Percentiles rank a stretch among this genome's conserved stretches.
phyloP scores from a whole-genome alignment of 495 filamentous ascomycete genomes.

The Neurospora sp. region DNA sequence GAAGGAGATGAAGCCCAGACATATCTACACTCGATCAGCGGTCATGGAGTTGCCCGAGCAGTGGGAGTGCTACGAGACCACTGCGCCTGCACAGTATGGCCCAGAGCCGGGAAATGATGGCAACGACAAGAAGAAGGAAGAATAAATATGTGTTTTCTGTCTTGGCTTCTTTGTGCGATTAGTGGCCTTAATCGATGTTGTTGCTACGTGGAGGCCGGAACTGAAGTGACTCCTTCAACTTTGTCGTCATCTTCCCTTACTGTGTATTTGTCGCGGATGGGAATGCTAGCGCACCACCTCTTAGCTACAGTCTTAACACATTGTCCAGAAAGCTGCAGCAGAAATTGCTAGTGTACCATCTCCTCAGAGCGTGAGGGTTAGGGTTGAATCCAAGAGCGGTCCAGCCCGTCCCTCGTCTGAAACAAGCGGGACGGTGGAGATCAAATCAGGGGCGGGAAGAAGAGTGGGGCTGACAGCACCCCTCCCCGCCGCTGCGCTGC shows the following conservation, averaged over 20 bases:
- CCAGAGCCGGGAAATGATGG: not conserved
- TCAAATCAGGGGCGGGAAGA: not conserved
- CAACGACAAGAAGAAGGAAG: not conserved
- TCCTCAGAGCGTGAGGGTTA: not conserved
- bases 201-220: not conserved
- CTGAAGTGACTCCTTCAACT: not conserved
- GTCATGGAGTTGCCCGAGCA: not conserved
- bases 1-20: slow-evolving; percentile 2
- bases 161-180: too few relatives aligned
- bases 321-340: not conserved
- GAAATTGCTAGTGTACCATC: not conserved
- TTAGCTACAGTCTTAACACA: not conserved
- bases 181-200: too few relatives aligned
- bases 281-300: not conserved
- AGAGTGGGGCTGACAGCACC: not conserved
- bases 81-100: not conserved
- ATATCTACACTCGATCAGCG: not conserved
- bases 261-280: not conserved
- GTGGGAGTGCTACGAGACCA: not conserved
- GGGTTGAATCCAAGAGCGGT: not conserved
- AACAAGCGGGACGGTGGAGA: not conserved
- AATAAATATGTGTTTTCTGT: not conserved
- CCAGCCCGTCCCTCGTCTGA: not conserved
- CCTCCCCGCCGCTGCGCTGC: not conserved
- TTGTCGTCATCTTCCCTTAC: too few relatives aligned